phyloP scores from a whole-genome alignment of 495 filamentous ascomycete genomes.

The Penicillium macrosclerotiorum region DNA sequence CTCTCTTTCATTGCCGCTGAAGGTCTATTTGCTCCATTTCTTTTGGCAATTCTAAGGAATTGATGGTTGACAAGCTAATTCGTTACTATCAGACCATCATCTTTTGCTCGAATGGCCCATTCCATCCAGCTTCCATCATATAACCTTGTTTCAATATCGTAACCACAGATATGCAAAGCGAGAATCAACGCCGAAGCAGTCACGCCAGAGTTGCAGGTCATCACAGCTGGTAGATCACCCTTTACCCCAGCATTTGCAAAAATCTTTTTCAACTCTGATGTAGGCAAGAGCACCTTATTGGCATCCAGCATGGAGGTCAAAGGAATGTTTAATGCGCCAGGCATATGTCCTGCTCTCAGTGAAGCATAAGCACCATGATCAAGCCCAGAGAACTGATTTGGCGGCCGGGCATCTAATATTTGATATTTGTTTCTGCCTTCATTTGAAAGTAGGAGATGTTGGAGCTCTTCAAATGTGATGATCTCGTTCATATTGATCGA shows the following conservation, averaged over 20 bases:
- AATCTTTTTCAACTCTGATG: constrained; percentile 10
- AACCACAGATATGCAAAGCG: constrained; percentile 21
- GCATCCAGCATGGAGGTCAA: constrained; percentile 19
- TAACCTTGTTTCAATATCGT: constrained; percentile 11
- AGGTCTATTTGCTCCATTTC: too few relatives aligned
- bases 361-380: constrained; percentile 6
- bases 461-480: not conserved
- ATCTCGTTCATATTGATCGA: not conserved
- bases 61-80: too few relatives aligned
- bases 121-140: constrained; percentile 42
- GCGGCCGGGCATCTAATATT: not conserved
- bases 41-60: too few relatives aligned
- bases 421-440: not conserved
- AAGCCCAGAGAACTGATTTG: constrained; percentile 11
- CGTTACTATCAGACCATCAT: constrained; percentile 5
- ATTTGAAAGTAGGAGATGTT: not conserved
- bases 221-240: constrained; percentile 10
- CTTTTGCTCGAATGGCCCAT: constrained; percentile 22
- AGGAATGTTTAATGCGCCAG: constrained; percentile 28
- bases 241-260: constrained; percentile 23
- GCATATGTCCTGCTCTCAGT: constrained; percentile 32
- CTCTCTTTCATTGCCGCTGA: too few relatives aligned
- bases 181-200: constrained; percentile 31
- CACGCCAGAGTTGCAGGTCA: constrained; percentile 35
- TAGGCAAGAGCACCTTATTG: constrained; percentile 14